Evolutionary conservation across 192 early-diverging fungal species (phyloP), one percentile per base, ranked within the genome.

Genomic region (Radiomyces spectabilis): DNA sequence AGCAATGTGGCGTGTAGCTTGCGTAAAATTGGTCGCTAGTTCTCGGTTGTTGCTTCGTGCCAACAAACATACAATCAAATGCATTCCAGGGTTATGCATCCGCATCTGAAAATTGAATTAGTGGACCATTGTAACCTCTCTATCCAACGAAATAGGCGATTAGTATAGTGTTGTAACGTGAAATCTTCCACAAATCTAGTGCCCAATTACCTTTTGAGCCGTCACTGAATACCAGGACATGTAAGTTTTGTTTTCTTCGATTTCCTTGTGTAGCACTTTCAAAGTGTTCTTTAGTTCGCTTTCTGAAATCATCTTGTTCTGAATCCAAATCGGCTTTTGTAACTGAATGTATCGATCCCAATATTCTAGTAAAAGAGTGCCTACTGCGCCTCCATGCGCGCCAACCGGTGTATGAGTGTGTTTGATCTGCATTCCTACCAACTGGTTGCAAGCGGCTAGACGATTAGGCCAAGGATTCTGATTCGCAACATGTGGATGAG

Each of bases 201-300:
- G n/a, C 21, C 39, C 21, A 5, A 4, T 44, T 48, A 48, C 45
- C 45, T 58, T 58, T 58, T 49, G 46, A 7, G 56, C 56, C 0
- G 50, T 47, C 5, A 58, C 56, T 4, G 56, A 58, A 30, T 58
- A 58, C 56, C 56, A 58, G 24, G 56, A 48, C 56, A 58, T 58
- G 22, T 58, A 50, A 25, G 56, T 58, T 16, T 58, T 38, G 10
- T 58, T 10, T 7, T 35, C 27, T 26, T 58, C 43, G 4, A 49
- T 37, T 41, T 58, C 56, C 22, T 58, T 30, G 26, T 38, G 33
- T 29, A 58, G 18, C 41, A 24, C 8, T 27, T 58, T 38, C 1
- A 32, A 9, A n/a, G 22, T 19, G 15, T 4, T 41, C 16, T 58
- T 39, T 4, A 58, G 6, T 27, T 58, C 56, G 15, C 50, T 46